A percentile compares a stretch with the other conserved stretches of the same genome.
phyloP scores from a whole-genome alignment of 2,329 filamentous ascomycete genomes.

The Stylonectria norvegica region DNA sequence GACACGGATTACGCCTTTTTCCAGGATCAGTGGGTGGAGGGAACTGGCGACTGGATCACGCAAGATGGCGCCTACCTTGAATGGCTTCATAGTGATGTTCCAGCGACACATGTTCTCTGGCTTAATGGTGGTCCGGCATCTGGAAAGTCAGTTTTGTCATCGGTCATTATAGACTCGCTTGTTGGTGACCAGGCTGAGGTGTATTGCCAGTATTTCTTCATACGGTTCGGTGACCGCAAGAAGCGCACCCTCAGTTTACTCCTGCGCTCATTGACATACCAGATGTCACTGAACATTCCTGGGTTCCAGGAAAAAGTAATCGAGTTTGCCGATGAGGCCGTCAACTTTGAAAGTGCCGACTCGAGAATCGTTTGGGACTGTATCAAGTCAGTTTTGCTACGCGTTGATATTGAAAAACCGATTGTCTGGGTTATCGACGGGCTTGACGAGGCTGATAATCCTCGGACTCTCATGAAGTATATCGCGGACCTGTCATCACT shows the following conservation, averaged over 20 bases:
- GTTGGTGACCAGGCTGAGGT: slow-evolving; percentile 1
- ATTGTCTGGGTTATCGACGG: slow-evolving; percentile 33
- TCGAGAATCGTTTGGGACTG: slow-evolving; percentile 29
- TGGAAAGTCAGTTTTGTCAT: slow-evolving; percentile 35
- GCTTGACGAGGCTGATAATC: slow-evolving; percentile 16
- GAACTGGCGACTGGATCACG: too few species aligned
- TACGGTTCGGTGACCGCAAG: slow-evolving; percentile 17
- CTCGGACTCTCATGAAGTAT: slow-evolving; percentile 26
- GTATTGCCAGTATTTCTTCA: slow-evolving; percentile 27
- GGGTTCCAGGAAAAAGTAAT: slow-evolving; percentile 20
- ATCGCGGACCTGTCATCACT: slow-evolving; percentile 22
- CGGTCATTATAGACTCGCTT: slow-evolving; percentile 31
- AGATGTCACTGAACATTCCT: slow-evolving; percentile 23
- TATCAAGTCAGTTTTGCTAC: slow-evolving; percentile 28
- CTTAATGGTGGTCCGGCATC: slow-evolving; percentile 31
- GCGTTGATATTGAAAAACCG: slow-evolving; percentile 15
- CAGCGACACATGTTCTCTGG: too few species aligned
- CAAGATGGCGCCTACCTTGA: too few species aligned
- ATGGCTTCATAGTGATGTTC: too few species aligned
- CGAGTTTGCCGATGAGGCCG: slow-evolving; percentile 19
- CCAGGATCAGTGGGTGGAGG: too few species aligned
- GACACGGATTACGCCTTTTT: too few species aligned
- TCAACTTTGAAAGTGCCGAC: slow-evolving; percentile 26
- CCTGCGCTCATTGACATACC: slow-evolving; percentile 31
- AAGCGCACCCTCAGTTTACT: slow-evolving; percentile 20